These are phyloP conservation scores for Pseudonectria buxi DNA, from an alignment of 2,329 filamentous ascomycete species.

Conservation along the genomic window DNA sequence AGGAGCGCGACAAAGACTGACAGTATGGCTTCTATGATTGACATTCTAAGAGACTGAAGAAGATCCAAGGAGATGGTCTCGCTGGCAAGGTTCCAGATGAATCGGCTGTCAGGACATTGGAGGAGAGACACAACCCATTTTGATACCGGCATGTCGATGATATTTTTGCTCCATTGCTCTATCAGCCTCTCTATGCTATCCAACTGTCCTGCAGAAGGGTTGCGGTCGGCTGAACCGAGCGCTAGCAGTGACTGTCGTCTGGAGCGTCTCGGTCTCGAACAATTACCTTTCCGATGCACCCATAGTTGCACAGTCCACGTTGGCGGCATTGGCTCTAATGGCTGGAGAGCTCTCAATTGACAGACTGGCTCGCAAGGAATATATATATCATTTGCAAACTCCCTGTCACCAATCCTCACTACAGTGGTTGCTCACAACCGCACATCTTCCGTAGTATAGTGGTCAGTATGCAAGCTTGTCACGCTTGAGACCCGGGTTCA, in stretches of 20 bases:
- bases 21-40: conserved; percentile 50
- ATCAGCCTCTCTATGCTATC: conserved; percentile 53
- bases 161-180: conserved; percentile 43
- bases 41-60: conserved; percentile 50
- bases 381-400: no score
- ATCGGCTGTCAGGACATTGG: conserved; percentile 50
- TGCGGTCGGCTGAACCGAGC: conserved; percentile 27
- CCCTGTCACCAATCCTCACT: conserved; percentile 6
- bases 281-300: no score
- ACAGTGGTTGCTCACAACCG: conserved; percentile 10
- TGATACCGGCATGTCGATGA: conserved; percentile 39
- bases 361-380: no score
- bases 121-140: conserved; percentile 31
- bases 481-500: conserved; percentile 13
- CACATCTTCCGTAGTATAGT: conserved; percentile 13
- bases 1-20: conserved; percentile 39
- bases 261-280: conserved; percentile 3
- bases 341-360: no score
- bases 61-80: conserved; percentile 55
- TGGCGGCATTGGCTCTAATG: no score
- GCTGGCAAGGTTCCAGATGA: conserved; percentile 56
- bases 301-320: no score
- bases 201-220: conserved; percentile 38
- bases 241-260: conserved; percentile 22
- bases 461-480: conserved; percentile 14